phyloP scores from a whole-genome alignment of 257 asterid genomes.

The Eucommia ulmoides region DNA sequence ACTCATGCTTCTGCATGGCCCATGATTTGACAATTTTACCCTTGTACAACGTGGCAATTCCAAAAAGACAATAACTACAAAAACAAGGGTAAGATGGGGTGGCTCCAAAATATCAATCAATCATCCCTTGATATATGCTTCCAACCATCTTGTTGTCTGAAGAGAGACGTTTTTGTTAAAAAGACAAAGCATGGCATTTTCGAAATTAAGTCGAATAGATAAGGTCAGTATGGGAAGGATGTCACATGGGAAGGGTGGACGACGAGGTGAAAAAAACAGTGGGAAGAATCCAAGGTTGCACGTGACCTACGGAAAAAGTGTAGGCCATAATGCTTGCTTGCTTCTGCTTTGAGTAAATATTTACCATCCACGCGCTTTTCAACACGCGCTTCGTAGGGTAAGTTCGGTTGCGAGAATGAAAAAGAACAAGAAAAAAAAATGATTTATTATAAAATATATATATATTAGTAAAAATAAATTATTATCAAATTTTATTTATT shows the following conservation, averaged over 20 bases:
- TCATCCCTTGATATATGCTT: neutral
- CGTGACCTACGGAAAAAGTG: constrained; percentile 27
- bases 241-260: constrained; percentile 29
- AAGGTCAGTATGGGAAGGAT: neutral
- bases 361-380: neutral
- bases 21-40: no score
- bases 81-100: neutral
- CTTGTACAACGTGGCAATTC: constrained; percentile 22
- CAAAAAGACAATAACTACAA: constrained; percentile 8
- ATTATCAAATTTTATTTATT: no score
- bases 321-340: no score
- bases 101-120: constrained; percentile 4
- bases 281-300: constrained; percentile 24
- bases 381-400: neutral
- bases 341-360: no score
- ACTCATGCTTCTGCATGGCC: no score
- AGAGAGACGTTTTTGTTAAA: constrained; percentile 6
- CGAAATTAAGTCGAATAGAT: neutral
- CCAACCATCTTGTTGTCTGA: neutral
- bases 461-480: no score
- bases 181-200: constrained; percentile 8
- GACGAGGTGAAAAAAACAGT: constrained; percentile 25
- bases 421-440: no score
- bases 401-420: no score
- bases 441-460: no score